Percentiles rank a stretch among this genome's conserved stretches.
phyloP scores from a whole-genome alignment of 169 alveolate genomes.

The Plasmodium yoelii region DNA sequence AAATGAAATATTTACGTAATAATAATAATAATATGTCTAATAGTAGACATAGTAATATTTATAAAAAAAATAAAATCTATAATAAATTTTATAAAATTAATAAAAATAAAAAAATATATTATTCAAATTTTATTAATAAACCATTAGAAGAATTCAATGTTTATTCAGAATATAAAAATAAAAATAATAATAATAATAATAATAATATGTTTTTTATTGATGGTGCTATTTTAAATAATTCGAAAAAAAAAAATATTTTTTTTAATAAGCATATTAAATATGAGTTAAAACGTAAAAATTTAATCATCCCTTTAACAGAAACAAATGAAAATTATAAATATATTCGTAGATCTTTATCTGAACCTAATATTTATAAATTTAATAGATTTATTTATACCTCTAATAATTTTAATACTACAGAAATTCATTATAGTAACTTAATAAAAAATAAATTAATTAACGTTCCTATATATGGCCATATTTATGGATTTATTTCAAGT shows the following conservation, averaged over 20 bases:
- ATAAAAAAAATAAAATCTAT: background rate
- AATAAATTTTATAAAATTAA: background rate
- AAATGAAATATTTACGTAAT: background rate
- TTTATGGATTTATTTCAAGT: constrained; percentile 61
- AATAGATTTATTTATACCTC: constrained; percentile 10
- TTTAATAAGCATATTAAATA: constrained; percentile 2
- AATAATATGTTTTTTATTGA: background rate
- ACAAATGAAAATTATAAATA: constrained; percentile 44
- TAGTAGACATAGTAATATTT: background rate
- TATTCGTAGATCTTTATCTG: constrained; percentile 70
- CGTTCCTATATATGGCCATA: constrained; percentile 50
- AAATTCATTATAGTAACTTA: constrained; percentile 44
- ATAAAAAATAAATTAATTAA: constrained; percentile 23
- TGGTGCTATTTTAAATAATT: background rate
- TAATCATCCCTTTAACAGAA: constrained; percentile 55
- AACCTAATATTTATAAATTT: constrained; percentile 61
- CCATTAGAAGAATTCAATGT: constrained; percentile 23
- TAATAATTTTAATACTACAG: constrained; percentile 16
- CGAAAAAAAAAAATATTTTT: background rate
- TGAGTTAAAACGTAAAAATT: constrained; percentile 16
- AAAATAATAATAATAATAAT: too few relatives aligned
- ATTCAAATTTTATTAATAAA: background rate
- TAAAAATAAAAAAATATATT: background rate
- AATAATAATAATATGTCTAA: background rate
- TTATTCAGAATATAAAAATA: constrained; percentile 2